These are phyloP conservation scores for Glaciozyma antarctica DNA, from an alignment of 768 basidiomycete species.

Conservation along the genomic window DNA sequence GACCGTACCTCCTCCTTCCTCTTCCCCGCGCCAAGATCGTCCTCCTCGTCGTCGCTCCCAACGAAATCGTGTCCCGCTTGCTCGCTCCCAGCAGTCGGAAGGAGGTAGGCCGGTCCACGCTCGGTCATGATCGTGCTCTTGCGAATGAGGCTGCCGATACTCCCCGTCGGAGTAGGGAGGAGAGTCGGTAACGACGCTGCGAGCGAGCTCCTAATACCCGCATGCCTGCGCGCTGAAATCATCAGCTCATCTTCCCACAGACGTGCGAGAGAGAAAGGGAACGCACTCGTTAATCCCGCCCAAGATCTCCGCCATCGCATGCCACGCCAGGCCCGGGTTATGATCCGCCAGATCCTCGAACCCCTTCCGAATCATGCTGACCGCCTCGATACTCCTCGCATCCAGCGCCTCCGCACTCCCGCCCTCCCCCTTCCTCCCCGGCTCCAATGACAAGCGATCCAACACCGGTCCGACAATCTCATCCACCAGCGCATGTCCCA, in stretches of 20 bases:
- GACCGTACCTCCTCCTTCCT: constrained; percentile 46
- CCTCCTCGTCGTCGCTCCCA: constrained; percentile 19
- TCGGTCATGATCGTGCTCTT: constrained; percentile 73
- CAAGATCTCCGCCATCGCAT: constrained; percentile 76
- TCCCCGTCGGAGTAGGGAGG: constrained; percentile 60
- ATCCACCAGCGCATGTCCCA: constrained; percentile 54
- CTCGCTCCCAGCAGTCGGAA: constrained; percentile 35
- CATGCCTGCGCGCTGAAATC: constrained; percentile 49
- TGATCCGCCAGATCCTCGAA: constrained; percentile 74
- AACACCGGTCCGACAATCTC: constrained; percentile 52
- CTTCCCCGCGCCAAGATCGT: not conserved
- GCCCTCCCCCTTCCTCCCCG: not conserved
- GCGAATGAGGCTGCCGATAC: not conserved
- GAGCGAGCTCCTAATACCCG: constrained; percentile 68
- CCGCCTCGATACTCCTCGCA: constrained; percentile 63
- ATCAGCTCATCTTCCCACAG: not conserved
- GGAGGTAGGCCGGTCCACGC: constrained; percentile 67
- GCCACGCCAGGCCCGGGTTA: constrained; percentile 78
- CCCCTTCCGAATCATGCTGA: constrained; percentile 80
- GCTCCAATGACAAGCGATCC: not conserved
- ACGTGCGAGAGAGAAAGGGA: not conserved
- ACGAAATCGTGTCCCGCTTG: constrained; percentile 18
- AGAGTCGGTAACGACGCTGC: constrained; percentile 60
- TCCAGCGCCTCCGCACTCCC: constrained; percentile 5
- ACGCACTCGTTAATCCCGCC: constrained; percentile 84